These are phyloP conservation scores for Malassezia pachydermatis DNA, from an alignment of 1,284 basidiomycete genomes.

Conservation along the genomic window DNA sequence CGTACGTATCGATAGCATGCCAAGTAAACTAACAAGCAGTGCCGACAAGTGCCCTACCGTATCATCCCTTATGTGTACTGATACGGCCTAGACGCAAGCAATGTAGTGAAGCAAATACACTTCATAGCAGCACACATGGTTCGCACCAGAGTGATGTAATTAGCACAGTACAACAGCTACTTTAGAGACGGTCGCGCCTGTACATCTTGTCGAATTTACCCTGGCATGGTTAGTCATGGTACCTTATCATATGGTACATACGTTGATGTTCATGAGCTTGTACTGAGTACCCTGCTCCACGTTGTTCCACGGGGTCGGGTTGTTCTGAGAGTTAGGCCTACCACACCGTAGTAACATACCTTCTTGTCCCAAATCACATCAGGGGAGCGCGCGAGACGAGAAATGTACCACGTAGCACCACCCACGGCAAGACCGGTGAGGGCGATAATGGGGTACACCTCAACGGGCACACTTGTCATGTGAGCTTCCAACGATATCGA, in stretches of 20 bases:
- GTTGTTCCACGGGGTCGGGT: conserved; percentile 44
- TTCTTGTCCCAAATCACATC: conserved; percentile 46
- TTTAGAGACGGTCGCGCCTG: conserved; percentile 40
- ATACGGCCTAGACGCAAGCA: not conserved
- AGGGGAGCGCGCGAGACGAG: conserved; percentile 34
- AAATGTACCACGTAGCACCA: conserved; percentile 41
- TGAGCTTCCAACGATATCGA: not conserved
- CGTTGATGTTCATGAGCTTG: conserved; percentile 39
- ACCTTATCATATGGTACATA: conserved; percentile 7
- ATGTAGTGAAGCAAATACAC: not conserved
- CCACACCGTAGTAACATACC: conserved; percentile 3
- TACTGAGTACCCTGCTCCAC: conserved; percentile 39
- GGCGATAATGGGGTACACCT: conserved; percentile 36
- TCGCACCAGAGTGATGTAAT: conserved; percentile 7
- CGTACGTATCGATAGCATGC: conserved; percentile 10
- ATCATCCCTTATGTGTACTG: conserved; percentile 80
- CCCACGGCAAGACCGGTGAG: conserved; percentile 36
- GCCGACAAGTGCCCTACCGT: conserved; percentile 60
- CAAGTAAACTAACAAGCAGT: conserved; percentile 12
- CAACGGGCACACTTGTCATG: conserved; percentile 9
- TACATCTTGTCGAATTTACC: conserved; percentile 34
- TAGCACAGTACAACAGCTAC: not conserved
- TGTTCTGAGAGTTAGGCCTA: conserved; percentile 22
- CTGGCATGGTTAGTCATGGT: conserved; percentile 1
- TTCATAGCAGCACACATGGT: not conserved